A percentile compares a stretch with the other conserved stretches of the same genome.
Evolutionary conservation across 1,284 basidiomycete species (phyloP).

Genomic region (Flammula alnicola): DNA sequence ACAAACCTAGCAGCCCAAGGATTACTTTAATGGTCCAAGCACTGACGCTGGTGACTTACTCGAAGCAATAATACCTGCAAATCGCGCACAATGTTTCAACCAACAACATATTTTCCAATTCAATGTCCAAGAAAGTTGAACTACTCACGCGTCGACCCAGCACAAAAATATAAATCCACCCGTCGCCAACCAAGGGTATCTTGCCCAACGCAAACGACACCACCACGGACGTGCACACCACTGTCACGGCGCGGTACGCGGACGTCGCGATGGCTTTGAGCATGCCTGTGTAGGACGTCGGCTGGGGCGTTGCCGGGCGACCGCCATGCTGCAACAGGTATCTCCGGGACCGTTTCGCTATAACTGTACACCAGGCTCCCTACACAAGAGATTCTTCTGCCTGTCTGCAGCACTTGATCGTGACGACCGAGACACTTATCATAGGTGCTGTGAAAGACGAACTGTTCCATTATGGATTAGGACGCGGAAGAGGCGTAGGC

Average conservation of each 20-base stretch:
- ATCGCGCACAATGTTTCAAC: too few relatives aligned
- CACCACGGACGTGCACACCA: conserved; percentile 77
- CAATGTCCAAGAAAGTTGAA: not conserved
- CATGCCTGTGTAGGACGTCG: conserved; percentile 69
- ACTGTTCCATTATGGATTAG: too few relatives aligned
- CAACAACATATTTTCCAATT: too few relatives aligned
- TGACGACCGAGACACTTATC: too few relatives aligned
- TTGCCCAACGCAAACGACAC: conserved; percentile 67
- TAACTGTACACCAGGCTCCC: conserved; percentile 74
- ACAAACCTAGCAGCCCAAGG: conserved; percentile 56
- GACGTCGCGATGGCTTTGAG: conserved; percentile 75
- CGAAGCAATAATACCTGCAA: conserved; percentile 91
- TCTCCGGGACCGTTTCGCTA: conserved; percentile 74
- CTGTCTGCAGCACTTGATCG: too few relatives aligned
- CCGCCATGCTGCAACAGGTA: conserved; percentile 70
- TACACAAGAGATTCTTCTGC: conserved; percentile 35
- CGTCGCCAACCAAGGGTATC: conserved; percentile 67
- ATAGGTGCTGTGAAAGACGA: too few relatives aligned
- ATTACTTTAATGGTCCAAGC: too few relatives aligned
- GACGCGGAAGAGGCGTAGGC: too few relatives aligned
- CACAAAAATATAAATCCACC: conserved; percentile 75
- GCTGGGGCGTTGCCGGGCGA: conserved; percentile 49
- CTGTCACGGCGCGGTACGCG: conserved; percentile 77
- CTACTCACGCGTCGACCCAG: conserved; percentile 82
- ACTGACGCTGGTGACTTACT: conserved; percentile 57